Conservation (phyloP, 345 rosid genomes). For the Ceriops tagal region DNA sequence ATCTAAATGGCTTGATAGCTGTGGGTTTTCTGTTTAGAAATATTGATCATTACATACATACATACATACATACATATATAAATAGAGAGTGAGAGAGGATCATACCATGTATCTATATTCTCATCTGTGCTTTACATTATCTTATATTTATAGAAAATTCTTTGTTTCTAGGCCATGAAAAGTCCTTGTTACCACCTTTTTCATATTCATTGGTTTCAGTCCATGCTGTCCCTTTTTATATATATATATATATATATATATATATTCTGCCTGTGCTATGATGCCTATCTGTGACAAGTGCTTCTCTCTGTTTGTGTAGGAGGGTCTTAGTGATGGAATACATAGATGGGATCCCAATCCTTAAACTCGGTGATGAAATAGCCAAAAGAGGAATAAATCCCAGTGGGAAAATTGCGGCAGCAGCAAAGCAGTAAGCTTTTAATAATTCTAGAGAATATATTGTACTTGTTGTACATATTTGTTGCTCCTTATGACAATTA, state of each 20-base stretch:
- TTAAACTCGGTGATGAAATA: slow-evolving; percentile 84
- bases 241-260: neutral
- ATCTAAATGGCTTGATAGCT: neutral
- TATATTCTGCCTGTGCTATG: neutral
- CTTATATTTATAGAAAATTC: too few relatives aligned
- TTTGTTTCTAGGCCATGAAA: too few relatives aligned
- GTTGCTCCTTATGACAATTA: neutral
- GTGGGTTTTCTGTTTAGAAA: too few relatives aligned
- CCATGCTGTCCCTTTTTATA: too few relatives aligned
- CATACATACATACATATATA: too few relatives aligned
- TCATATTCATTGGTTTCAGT: too few relatives aligned
- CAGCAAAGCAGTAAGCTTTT: slow-evolving; percentile 89
- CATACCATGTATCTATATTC: too few relatives aligned
- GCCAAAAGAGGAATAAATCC: slow-evolving; percentile 91
- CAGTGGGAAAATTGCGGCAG: slow-evolving; percentile 69
- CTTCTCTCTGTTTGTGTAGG: slow-evolving; percentile 36
- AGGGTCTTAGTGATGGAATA: slow-evolving; percentile 85
- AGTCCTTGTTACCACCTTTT: too few relatives aligned
- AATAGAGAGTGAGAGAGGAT: too few relatives aligned
- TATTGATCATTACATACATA: too few relatives aligned
- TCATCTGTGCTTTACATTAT: too few relatives aligned
- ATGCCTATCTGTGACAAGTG: neutral
- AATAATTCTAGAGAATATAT: slow-evolving; percentile 41
- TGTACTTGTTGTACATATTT: slow-evolving; percentile 12
- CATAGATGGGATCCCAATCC: slow-evolving; percentile 85